Evolutionary conservation across 1,139 yeast species (phyloP).

Genomic region (Keqinozyma sinolaborantium): DNA sequence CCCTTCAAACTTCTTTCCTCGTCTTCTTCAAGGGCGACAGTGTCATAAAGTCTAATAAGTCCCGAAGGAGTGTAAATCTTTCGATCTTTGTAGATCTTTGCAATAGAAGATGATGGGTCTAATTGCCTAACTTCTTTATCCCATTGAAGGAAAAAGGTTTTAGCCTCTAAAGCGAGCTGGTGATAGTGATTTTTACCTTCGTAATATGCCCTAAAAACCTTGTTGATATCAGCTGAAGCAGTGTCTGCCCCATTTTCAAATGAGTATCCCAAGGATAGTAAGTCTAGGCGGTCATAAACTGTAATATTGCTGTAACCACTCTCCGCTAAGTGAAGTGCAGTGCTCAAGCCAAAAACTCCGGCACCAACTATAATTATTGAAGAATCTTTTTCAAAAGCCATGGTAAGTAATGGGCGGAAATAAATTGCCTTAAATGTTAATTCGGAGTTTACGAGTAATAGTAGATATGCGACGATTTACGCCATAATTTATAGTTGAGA

Average conservation of each 20-base stretch:
- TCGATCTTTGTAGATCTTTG: constrained; percentile 13
- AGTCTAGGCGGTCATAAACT: constrained; percentile 5
- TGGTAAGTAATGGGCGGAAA: too few relatives aligned
- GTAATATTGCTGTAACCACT: constrained; percentile 5
- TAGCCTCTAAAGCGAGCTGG: constrained; percentile 30
- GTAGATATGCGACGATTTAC: too few relatives aligned
- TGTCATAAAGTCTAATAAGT: constrained; percentile 9
- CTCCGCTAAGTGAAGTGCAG: constrained; percentile 6
- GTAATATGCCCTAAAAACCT: constrained; percentile 37
- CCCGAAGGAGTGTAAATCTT: too few relatives aligned
- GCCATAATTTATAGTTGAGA: too few relatives aligned
- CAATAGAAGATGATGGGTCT: too few relatives aligned
- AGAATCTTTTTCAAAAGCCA: too few relatives aligned
- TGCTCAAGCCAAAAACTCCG: constrained; percentile 10
- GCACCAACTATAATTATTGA: constrained; percentile 8
- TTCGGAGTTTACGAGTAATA: too few relatives aligned
- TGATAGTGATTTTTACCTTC: constrained; percentile 33
- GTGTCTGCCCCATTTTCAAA: constrained; percentile 32
- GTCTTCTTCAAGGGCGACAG: constrained; percentile 14
- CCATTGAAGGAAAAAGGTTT: constrained; percentile 28
- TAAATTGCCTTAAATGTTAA: too few relatives aligned
- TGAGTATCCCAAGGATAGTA: constrained; percentile 16
- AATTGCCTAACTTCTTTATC: constrained; percentile 14
- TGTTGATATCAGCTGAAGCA: constrained; percentile 39
- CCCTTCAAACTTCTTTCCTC: constrained; percentile 18